Conservation (phyloP, 2,329 filamentous ascomycete species). For the Hirsutella minnesotensis region DNA sequence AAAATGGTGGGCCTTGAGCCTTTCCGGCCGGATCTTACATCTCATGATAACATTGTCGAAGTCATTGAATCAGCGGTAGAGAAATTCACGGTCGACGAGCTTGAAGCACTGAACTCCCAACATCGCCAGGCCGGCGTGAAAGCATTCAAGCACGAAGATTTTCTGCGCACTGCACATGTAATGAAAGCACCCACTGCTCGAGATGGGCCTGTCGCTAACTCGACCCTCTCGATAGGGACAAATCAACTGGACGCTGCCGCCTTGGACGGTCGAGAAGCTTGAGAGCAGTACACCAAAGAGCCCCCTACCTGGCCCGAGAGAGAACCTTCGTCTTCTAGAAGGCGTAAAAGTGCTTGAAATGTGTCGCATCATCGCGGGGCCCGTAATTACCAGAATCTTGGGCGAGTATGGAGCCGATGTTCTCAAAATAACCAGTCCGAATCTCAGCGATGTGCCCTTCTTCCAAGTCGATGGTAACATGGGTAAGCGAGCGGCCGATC, state of each 20-base stretch:
- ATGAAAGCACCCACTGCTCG: too few relatives aligned
- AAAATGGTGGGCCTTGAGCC: constrained; percentile 58
- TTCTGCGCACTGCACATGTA: constrained; percentile 37
- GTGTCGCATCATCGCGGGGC: constrained; percentile 64
- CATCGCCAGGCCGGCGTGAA: constrained; percentile 48
- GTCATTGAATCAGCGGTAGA: constrained; percentile 48
- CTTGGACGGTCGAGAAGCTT: constrained; percentile 38
- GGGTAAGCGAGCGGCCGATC: constrained; percentile 54
- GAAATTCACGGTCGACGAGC: constrained; percentile 38
- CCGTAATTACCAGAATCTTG: constrained; percentile 57
- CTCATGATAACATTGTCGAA: constrained; percentile 46
- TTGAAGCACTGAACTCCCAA: constrained; percentile 45
- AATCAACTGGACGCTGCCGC: constrained; percentile 25
- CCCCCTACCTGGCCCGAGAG: constrained; percentile 18
- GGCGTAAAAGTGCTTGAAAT: constrained; percentile 65
- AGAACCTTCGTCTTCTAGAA: constrained; percentile 24
- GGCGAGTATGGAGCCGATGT: constrained; percentile 69
- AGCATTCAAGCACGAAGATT: constrained; percentile 47
- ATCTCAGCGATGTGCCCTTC: constrained; percentile 59
- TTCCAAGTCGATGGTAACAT: constrained; percentile 64
- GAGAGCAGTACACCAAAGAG: constrained; percentile 36
- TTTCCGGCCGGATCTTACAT: constrained; percentile 45
- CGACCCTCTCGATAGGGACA: constrained; percentile 27
- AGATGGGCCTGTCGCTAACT: too few relatives aligned
- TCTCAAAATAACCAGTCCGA: constrained; percentile 56